phyloP scores from a whole-genome alignment of 768 basidiomycete species.

The Russula griseocarnosa region DNA sequence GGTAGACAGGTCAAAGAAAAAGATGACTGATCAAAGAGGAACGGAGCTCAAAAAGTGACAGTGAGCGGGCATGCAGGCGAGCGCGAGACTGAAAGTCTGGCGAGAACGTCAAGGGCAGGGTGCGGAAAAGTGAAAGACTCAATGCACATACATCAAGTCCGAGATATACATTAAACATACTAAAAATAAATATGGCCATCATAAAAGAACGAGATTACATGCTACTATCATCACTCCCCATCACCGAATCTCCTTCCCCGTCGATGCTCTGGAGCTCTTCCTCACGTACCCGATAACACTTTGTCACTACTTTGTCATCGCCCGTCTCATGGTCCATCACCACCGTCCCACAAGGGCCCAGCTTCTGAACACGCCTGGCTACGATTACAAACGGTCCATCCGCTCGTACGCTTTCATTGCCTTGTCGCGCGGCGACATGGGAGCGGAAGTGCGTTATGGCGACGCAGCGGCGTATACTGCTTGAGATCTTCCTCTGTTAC shows the following conservation, averaged over 20 bases:
- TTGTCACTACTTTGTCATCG: slow-evolving; percentile 1
- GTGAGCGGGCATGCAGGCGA: too few relatives aligned
- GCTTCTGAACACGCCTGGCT: not conserved
- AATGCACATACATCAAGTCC: not conserved
- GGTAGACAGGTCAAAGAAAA: too few relatives aligned
- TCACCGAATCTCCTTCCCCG: slow-evolving; percentile 4
- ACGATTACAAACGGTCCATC: slow-evolving; percentile 1
- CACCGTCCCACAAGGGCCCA: slow-evolving; percentile 18
- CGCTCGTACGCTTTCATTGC: too few relatives aligned
- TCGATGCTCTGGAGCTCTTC: not conserved
- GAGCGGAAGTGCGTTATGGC: not conserved
- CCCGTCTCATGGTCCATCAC: slow-evolving; percentile 10
- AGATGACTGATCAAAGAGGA: too few relatives aligned
- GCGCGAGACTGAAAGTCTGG: too few relatives aligned
- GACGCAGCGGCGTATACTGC: not conserved
- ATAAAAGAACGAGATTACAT: not conserved
- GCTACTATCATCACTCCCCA: not conserved
- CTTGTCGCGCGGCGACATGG: not conserved
- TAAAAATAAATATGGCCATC: not conserved
- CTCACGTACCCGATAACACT: slow-evolving; percentile 5
- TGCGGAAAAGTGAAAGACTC: too few relatives aligned
- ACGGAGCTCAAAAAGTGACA: too few relatives aligned
- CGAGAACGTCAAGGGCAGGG: too few relatives aligned
- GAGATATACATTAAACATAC: not conserved
- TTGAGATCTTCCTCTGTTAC: not conserved